A percentile compares a stretch with the other conserved stretches of the same genome.
Conservation (phyloP, 139 green algal species). For the Spirogloea muscicola region DNA sequence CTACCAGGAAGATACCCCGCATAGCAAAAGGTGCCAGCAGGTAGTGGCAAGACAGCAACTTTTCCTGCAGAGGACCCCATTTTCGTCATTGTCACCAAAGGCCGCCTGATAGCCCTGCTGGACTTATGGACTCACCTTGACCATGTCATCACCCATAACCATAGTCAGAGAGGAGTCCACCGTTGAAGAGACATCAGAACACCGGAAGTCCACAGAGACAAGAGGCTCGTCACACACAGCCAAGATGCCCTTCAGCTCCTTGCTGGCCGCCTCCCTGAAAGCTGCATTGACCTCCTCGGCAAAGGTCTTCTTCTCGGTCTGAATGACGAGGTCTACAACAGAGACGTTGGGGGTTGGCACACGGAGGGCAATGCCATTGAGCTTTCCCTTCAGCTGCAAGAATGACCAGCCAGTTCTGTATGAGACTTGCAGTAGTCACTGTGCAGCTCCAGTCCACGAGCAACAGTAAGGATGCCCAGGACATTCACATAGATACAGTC, state of each 20-base stretch:
- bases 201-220: constrained; percentile 61
- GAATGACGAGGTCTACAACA: constrained; percentile 63
- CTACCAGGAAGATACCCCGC: too few species aligned
- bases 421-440: too few species aligned
- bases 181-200: constrained; percentile 58
- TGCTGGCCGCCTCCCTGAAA: constrained; percentile 55
- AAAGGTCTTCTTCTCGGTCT: constrained; percentile 66
- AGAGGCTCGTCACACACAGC: constrained; percentile 56
- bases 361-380: constrained; percentile 63
- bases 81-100: too few species aligned
- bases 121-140: too few species aligned
- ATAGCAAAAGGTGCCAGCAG: too few species aligned
- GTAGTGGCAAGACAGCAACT: too few species aligned
- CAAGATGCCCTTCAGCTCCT: constrained; percentile 51
- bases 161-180: constrained; percentile 61
- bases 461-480: too few species aligned
- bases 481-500: too few species aligned
- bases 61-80: too few species aligned
- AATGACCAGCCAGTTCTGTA: too few species aligned
- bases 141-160: constrained; percentile 65
- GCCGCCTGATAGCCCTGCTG: too few species aligned
- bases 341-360: constrained; percentile 65
- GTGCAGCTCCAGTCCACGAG: too few species aligned
- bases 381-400: constrained; percentile 59
- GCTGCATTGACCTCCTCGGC: constrained; percentile 59